These are phyloP conservation scores for Candida nanaspora DNA, from an alignment of 805 yeast genomes.

Conservation along the genomic window DNA sequence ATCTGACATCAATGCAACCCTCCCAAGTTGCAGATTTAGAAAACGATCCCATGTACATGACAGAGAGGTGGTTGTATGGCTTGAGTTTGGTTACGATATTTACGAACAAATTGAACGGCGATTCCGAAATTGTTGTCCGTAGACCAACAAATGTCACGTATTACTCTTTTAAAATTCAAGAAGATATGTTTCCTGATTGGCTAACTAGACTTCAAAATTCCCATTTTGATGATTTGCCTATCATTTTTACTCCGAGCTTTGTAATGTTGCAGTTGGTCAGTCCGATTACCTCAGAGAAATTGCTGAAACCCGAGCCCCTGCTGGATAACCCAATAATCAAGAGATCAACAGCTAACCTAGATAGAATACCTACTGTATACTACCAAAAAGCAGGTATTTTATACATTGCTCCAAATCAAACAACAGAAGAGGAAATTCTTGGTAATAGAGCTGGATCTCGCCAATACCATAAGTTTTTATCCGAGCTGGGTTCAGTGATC, in stretches of 20 bases:
- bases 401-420: conserved; percentile 66
- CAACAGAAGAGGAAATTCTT: conserved; percentile 55
- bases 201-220: conserved; percentile 10
- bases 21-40: conserved; percentile 7
- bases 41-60: conserved; percentile 14
- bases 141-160: conserved; percentile 60
- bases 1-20: conserved; percentile 34
- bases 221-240: conserved; percentile 12
- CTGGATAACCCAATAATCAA: conserved; percentile 26
- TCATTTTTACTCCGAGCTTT: conserved; percentile 14
- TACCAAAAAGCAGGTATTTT: conserved; percentile 74
- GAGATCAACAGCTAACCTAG: conserved; percentile 57
- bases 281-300: conserved; percentile 5
- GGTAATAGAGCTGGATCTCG: conserved; percentile 58
- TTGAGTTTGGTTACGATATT: conserved; percentile 48
- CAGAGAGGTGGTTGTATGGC: conserved; percentile 55
- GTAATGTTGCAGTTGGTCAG: conserved; percentile 12
- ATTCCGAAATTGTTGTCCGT: conserved; percentile 43
- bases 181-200: conserved; percentile 26
- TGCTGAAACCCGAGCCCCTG: conserved; percentile 13
- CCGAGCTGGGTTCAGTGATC: conserved; percentile 53
- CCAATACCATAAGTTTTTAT: conserved; percentile 53
- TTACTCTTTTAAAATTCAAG: conserved; percentile 37
- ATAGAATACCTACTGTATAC: conserved; percentile 69
- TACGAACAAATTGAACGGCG: conserved; percentile 45